Evolutionary conservation across 148 eudicot genomes (phyloP).

Genomic region (Heliamphora exappendiculata): DNA sequence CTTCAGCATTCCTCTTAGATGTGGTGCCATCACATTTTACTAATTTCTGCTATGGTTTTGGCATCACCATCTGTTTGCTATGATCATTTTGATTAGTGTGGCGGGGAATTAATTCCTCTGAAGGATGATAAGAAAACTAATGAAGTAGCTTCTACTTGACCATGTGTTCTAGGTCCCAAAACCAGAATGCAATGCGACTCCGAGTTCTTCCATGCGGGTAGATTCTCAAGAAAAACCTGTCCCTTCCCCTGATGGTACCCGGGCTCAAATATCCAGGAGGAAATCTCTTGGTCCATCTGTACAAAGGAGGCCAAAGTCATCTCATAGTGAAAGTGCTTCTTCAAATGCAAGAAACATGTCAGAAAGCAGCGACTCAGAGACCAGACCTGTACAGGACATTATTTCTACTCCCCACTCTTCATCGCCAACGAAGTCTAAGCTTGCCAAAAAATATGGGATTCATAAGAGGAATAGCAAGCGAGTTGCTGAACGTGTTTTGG

Average conservation of each 20-base stretch:
- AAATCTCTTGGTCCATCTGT: conserved; percentile 41
- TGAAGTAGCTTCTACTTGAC: conserved; percentile 4
- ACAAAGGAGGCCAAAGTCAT: conserved; percentile 48
- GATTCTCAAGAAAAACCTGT: conserved; percentile 40
- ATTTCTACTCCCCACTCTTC: conserved; percentile 26
- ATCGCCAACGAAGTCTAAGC: conserved; percentile 32
- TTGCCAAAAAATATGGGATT: conserved; percentile 35
- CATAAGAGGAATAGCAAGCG: conserved; percentile 59
- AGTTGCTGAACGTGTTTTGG: conserved; percentile 56
- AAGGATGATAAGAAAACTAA: background rate
- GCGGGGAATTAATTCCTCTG: background rate
- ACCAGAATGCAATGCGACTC: conserved; percentile 31
- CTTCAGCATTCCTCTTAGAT: background rate
- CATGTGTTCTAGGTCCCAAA: conserved; percentile 35
- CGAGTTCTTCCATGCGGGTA: conserved; percentile 28
- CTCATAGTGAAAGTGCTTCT: conserved; percentile 76
- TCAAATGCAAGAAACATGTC: conserved; percentile 55
- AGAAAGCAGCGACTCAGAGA: conserved; percentile 83
- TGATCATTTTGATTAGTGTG: background rate
- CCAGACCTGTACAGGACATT: conserved; percentile 37
- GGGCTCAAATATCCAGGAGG: conserved; percentile 31
- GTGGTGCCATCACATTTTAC: conserved; percentile 1
- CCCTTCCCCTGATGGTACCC: conserved; percentile 39
- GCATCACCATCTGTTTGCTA: background rate
- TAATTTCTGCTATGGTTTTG: background rate